Conservation (phyloP, 2,329 filamentous ascomycete species). For the Septoria linicola region DNA sequence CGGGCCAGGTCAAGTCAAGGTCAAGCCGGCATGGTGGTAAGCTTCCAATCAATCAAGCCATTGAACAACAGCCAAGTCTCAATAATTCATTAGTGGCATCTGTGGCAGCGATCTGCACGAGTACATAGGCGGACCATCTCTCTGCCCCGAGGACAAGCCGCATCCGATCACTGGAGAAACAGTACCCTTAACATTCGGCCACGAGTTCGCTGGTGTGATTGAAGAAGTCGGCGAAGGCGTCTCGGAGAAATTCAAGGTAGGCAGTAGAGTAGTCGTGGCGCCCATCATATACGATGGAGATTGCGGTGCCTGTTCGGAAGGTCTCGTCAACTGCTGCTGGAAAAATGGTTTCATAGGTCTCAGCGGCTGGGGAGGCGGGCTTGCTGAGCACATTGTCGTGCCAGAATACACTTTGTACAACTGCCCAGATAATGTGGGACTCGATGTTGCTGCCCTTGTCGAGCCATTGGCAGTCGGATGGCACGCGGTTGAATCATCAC, state of each 20-base stretch:
- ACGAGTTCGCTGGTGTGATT: constrained; percentile 54
- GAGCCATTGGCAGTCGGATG: constrained; percentile 57
- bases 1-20: constrained; percentile 39
- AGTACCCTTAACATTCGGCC: constrained; percentile 54
- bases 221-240: constrained; percentile 55
- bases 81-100: constrained; percentile 14
- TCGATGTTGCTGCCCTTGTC: constrained; percentile 54
- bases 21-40: constrained; percentile 41
- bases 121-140: constrained; percentile 38
- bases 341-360: constrained; percentile 55
- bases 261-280: constrained; percentile 45
- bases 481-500: constrained; percentile 55
- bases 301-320: constrained; percentile 53
- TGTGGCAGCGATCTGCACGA: constrained; percentile 36
- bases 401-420: constrained; percentile 49
- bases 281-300: constrained; percentile 57
- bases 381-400: constrained; percentile 54
- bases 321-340: constrained; percentile 55
- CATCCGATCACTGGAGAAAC: constrained; percentile 56
- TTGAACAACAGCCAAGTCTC: not conserved
- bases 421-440: constrained; percentile 52
- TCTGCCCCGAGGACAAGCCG: constrained; percentile 50
- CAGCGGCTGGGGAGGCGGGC: constrained; percentile 54
- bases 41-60: constrained; percentile 4
- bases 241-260: constrained; percentile 46